Base-by-base conservation (phyloP, 2,329 filamentous ascomycete species). In the Leptographium flavum region DNA sequence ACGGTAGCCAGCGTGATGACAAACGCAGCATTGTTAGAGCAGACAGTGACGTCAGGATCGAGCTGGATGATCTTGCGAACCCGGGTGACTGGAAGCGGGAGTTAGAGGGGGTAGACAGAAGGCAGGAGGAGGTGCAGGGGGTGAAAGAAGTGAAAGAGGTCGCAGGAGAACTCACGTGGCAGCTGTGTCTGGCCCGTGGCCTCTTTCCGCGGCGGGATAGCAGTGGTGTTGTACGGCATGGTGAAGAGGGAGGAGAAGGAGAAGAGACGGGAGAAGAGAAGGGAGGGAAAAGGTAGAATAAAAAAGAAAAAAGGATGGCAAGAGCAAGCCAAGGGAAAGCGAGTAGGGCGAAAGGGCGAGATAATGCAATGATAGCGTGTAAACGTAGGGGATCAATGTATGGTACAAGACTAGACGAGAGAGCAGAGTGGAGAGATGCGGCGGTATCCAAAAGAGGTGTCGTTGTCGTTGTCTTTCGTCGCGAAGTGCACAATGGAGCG, bases 31-130 rank as follows among this genome's bases (percentile, higher is more conserved):
- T 94, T 94, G 62, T 88, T 94, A 39, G 88, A 94, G 62, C 87
- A 94, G 59, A 84, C 76, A 50, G 70, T 71, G 50, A 94, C 83
- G 50, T 95, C 90, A 37, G 85, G 79, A 62, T 98, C 92, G 47
- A 87, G 75, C 41, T 79, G 75, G 49, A 98, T 86, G 59, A 98
- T 94, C 66, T 94, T 94, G 66, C 95, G 95, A 48, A 98, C 86
- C 56, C 92, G 79, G 17, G 92, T 85, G 46, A 96, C 92, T 96
- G 51, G n/a, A n/a, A n/a, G n/a, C 38, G 17, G 9, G n/a, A n/a
- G n/a, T 11, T 9, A n/a, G 27, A 43, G n/a, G 19, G 25, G 19
- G 36, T 4, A 21, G 15, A 21, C 31, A 15, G 21, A 40, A 13
- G n/a, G 3, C 11, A n/a, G n/a, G n/a, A n/a, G n/a, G n/a, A n/a